Evolutionary conservation across 2,329 filamentous ascomycete genomes (phyloP).

Genomic region (Colletotrichum horii): DNA sequence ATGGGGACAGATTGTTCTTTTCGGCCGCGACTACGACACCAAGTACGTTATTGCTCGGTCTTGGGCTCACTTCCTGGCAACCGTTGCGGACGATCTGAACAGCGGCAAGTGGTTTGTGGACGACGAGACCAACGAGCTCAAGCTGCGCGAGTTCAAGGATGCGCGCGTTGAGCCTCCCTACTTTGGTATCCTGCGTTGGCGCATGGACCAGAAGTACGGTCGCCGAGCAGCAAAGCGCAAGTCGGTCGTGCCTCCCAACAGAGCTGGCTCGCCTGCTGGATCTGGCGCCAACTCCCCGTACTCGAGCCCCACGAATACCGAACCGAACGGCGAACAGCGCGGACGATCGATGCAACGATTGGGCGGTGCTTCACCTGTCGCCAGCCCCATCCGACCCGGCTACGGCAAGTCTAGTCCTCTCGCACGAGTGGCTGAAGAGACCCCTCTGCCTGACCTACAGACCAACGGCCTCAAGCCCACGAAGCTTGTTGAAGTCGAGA

Average conservation of each 20-base stretch:
- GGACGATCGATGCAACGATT: slow-evolving; percentile 76
- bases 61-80: slow-evolving; percentile 86
- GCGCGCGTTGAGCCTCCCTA: slow-evolving; percentile 90
- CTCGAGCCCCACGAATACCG: slow-evolving; percentile 53
- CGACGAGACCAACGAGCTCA: slow-evolving; percentile 89
- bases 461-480: slow-evolving; percentile 45
- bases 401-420: slow-evolving; percentile 72
- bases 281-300: slow-evolving; percentile 66
- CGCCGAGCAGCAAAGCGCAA: slow-evolving; percentile 62
- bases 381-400: slow-evolving; percentile 69
- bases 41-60: slow-evolving; percentile 96
- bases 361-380: slow-evolving; percentile 65
- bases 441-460: slow-evolving; percentile 40
- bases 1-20: slow-evolving; percentile 97
- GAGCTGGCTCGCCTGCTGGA: slow-evolving; percentile 49
- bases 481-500: slow-evolving; percentile 63
- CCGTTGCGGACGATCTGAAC: slow-evolving; percentile 87
- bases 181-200: slow-evolving; percentile 93
- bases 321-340: slow-evolving; percentile 63
- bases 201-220: slow-evolving; percentile 93
- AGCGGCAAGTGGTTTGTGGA: slow-evolving; percentile 92
- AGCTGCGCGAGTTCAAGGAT: slow-evolving; percentile 89
- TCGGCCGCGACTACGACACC: slow-evolving; percentile 96
- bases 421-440: slow-evolving; percentile 77
- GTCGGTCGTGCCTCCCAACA: slow-evolving; percentile 50